Percentiles rank a stretch among this genome's conserved stretches.
These are phyloP conservation scores for Leccinum sublutescens DNA, from an alignment of 768 basidiomycete species.

Conservation along the genomic window DNA sequence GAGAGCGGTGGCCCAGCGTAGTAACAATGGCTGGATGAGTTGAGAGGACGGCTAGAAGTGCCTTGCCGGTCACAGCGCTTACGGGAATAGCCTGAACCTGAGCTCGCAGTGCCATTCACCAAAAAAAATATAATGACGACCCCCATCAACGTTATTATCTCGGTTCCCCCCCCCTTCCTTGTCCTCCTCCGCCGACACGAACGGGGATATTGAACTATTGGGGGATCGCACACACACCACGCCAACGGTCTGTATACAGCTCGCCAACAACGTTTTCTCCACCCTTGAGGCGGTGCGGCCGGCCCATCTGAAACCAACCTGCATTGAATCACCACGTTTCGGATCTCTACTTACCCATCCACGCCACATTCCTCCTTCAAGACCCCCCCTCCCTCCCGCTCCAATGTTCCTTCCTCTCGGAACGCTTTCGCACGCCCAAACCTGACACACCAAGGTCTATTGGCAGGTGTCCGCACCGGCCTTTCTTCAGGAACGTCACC, in stretches of 20 bases:
- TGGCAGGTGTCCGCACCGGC: constrained; percentile 9
- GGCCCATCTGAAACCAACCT: constrained; percentile 13
- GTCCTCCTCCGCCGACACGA: constrained; percentile 2
- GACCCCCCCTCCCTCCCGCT: neutral
- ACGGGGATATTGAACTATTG: neutral
- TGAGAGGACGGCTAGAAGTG: constrained; percentile 34
- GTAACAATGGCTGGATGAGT: constrained; percentile 42
- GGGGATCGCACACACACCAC: neutral
- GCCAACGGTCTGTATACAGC: constrained; percentile 18
- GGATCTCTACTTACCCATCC: constrained; percentile 8
- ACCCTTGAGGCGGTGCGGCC: constrained; percentile 12
- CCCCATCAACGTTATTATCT: neutral
- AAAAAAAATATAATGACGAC: constrained; percentile 5
- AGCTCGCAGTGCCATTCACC: neutral
- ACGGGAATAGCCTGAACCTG: constrained; percentile 18
- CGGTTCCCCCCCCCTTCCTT: neutral
- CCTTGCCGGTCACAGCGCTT: constrained; percentile 39
- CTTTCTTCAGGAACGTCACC: constrained; percentile 19
- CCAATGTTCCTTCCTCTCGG: neutral
- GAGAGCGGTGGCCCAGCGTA: constrained; percentile 39
- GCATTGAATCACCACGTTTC: constrained; percentile 12
- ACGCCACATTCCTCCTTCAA: constrained; percentile 7
- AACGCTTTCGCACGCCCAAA: constrained; percentile 11
- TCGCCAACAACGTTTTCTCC: constrained; percentile 21
- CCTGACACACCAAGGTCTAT: constrained; percentile 13